phyloP scores from a whole-genome alignment of 208 protist genomes.

The Crithidia thermophila region DNA sequence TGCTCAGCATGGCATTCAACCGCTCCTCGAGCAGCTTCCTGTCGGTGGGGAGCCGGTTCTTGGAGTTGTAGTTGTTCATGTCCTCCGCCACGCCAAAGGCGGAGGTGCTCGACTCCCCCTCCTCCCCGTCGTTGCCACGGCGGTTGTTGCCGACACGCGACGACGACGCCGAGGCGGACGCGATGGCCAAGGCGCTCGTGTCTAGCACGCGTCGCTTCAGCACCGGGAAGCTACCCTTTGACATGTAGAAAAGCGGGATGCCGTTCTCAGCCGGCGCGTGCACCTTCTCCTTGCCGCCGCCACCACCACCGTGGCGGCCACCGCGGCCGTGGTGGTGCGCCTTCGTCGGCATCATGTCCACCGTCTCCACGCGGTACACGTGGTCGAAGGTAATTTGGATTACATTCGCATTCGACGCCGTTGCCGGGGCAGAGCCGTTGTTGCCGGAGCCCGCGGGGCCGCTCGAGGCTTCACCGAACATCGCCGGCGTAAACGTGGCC shows the following conservation, averaged over 20 bases:
- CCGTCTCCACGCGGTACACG: slow-evolving; percentile 55
- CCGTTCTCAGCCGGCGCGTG: slow-evolving; percentile 41
- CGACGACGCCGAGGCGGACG: neutral
- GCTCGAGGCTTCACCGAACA: slow-evolving; percentile 15
- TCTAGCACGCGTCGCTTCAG: slow-evolving; percentile 4
- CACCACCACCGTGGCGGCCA: slow-evolving; percentile 7
- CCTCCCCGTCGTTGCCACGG: neutral
- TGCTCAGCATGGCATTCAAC: slow-evolving; percentile 49
- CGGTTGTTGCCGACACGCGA: neutral
- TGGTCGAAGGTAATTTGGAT: slow-evolving; percentile 85
- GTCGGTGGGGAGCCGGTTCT: slow-evolving; percentile 42
- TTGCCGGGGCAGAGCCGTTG: slow-evolving; percentile 32
- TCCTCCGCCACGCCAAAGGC: slow-evolving; percentile 55
- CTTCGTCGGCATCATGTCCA: slow-evolving; percentile 60
- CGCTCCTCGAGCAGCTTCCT: slow-evolving; percentile 33
- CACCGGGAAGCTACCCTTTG: slow-evolving; percentile 4
- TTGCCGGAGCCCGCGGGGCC: slow-evolving; percentile 9
- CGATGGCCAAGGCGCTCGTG: neutral
- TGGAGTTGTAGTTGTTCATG: slow-evolving; percentile 36
- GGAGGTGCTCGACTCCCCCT: slow-evolving; percentile 12
- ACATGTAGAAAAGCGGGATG: slow-evolving; percentile 55
- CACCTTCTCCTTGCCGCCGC: slow-evolving; percentile 13
- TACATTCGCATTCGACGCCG: slow-evolving; percentile 62
- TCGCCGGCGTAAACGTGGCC: slow-evolving; percentile 26
- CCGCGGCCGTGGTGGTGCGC: slow-evolving; percentile 25